Base-by-base conservation (phyloP, 495 filamentous ascomycete species). In the Penicillium turbatum region DNA sequence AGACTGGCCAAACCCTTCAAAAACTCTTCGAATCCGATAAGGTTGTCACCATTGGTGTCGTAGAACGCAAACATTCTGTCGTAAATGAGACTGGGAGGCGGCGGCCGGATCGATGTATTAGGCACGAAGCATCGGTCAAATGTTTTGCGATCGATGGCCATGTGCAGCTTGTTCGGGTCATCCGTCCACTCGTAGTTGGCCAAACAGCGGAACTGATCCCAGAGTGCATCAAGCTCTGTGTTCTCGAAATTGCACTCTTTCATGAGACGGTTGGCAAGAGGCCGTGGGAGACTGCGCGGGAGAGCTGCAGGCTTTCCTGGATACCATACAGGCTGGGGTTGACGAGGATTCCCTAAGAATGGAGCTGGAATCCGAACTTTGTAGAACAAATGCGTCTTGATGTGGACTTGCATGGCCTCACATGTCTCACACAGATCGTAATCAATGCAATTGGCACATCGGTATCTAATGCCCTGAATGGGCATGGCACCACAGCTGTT, bases 51-150 rank as follows among this genome's bases (percentile, higher is more conserved):
- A 62, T 97, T 89, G 36, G 84, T 87, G 62, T 97, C 95, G 67
- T 96, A 99, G 67, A 96, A 97, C 30, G 87, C 82, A 71, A 99
- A 99, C 81, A 95, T 88, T 51, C 93, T 86, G 71, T 97, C 92
- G 61, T 95, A 92, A 38, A 97, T 87, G 3, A 96, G 77, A 68
- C 92, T 96, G 5, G 92, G 90, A 5, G 87, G 79, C 9, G 86
- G 82, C 12, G 87, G 85, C 29, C 85, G 79, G 53, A 82, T 79
- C n/a, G 87, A 84, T 3, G 84, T 86, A 34, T 87, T 87, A 1
- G 91, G 92, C 2, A 93, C 81, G 51, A 98, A 86, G 56, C 89
- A 93, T 50, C 87, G 85, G 62, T 95, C 87, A 70, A 98, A 97
- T 0, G 89, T 93, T 62, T 85, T 85, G 29, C 89, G 83, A 55